Percentiles rank a stretch among this genome's conserved stretches.
Conservation (phyloP, 1,139 yeast genomes). For the Debaryomycetaceae sp. region DNA sequence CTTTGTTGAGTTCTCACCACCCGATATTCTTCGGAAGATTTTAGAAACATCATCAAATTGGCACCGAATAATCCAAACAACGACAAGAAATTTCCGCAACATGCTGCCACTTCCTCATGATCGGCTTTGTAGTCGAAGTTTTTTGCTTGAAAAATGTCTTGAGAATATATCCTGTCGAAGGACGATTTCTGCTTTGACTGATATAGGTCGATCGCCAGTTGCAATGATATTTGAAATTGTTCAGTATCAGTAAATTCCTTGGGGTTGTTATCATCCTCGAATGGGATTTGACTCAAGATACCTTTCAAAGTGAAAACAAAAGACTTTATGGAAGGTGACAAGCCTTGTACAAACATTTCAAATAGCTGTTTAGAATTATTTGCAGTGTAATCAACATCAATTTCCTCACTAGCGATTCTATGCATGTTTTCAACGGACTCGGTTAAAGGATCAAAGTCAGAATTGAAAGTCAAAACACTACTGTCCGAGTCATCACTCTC, state of each 20-base stretch:
- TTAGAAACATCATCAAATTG: slow-evolving; percentile 51
- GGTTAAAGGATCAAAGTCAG: slow-evolving; percentile 16
- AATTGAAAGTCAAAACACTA: slow-evolving; percentile 5
- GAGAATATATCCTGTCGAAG: slow-evolving; percentile 55
- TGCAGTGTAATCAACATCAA: slow-evolving; percentile 21
- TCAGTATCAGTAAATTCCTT: slow-evolving; percentile 33
- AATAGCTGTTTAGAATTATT: slow-evolving; percentile 51
- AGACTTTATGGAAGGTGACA: slow-evolving; percentile 73
- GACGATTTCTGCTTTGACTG: slow-evolving; percentile 56
- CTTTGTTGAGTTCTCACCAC: slow-evolving; percentile 20
- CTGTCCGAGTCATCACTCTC: slow-evolving; percentile 9
- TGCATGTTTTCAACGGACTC: slow-evolving; percentile 24
- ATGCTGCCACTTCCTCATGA: slow-evolving; percentile 80
- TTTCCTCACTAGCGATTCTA: slow-evolving; percentile 7
- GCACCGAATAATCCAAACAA: slow-evolving; percentile 60
- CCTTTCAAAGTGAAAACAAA: slow-evolving; percentile 62
- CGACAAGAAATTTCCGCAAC: slow-evolving; percentile 77
- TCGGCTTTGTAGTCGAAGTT: slow-evolving; percentile 49
- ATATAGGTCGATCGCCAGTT: slow-evolving; percentile 52
- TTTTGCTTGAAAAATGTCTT: slow-evolving; percentile 47
- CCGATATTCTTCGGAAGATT: slow-evolving; percentile 43
- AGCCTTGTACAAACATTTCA: slow-evolving; percentile 59
- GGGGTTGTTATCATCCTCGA: slow-evolving; percentile 32
- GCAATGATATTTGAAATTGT: slow-evolving; percentile 48
- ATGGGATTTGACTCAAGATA: slow-evolving; percentile 59